These are phyloP conservation scores for Aleurites moluccanus DNA, from an alignment of 441 rosid species.

Conservation along the genomic window DNA sequence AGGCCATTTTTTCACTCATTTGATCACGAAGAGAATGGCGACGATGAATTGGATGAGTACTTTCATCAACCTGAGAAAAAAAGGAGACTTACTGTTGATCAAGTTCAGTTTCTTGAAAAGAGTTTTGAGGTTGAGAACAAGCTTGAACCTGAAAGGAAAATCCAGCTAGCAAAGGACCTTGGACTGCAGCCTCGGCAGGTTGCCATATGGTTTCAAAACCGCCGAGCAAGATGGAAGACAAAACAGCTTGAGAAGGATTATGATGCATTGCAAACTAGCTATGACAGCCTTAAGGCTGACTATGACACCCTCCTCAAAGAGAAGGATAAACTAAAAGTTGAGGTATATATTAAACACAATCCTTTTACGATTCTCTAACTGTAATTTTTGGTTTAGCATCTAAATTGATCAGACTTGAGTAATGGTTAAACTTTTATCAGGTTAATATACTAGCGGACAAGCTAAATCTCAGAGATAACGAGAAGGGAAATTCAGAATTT, in stretches of 20 bases:
- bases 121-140: slow-evolving; percentile 72
- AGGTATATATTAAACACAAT: slow-evolving; percentile 32
- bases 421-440: slow-evolving; percentile 27
- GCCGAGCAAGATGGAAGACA: slow-evolving; percentile 73
- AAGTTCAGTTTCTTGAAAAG: slow-evolving; percentile 67
- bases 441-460: slow-evolving; percentile 45
- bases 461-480: slow-evolving; percentile 37
- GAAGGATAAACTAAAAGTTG: slow-evolving; percentile 46
- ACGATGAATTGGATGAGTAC: slow-evolving; percentile 58
- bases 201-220: slow-evolving; percentile 79
- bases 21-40: slow-evolving; percentile 52
- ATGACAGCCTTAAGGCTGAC: slow-evolving; percentile 45
- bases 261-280: slow-evolving; percentile 47
- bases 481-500: slow-evolving; percentile 30
- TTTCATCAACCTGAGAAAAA: slow-evolving; percentile 70
- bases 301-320: slow-evolving; percentile 51
- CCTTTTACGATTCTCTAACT: not conserved
- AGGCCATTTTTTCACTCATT: slow-evolving; percentile 39
- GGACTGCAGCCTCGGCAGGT: slow-evolving; percentile 78
- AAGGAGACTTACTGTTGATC: slow-evolving; percentile 51
- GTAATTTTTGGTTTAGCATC: not conserved
- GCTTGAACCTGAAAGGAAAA: slow-evolving; percentile 73
- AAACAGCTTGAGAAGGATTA: slow-evolving; percentile 69
- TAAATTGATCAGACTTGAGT: not conserved
- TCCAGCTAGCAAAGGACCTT: slow-evolving; percentile 70